phyloP scores from a whole-genome alignment of 768 basidiomycete genomes.

The Postia placenta region DNA sequence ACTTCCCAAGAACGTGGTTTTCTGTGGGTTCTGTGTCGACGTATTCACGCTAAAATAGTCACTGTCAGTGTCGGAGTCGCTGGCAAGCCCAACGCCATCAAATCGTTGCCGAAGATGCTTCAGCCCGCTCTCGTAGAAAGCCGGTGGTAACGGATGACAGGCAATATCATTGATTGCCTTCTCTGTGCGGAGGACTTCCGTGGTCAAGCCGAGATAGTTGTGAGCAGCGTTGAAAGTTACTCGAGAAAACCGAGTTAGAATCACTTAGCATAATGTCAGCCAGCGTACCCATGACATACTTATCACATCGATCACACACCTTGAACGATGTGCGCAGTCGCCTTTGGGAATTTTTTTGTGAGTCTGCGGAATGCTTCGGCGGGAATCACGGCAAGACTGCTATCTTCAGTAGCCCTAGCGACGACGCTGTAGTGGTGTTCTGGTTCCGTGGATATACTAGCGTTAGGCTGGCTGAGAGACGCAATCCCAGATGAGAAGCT shows the following conservation, averaged over 20 bases:
- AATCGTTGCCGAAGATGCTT: slow-evolving; percentile 89
- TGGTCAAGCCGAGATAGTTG: slow-evolving; percentile 90
- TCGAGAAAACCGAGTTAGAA: slow-evolving; percentile 91
- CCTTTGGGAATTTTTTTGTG: slow-evolving; percentile 95
- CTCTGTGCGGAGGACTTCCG: slow-evolving; percentile 93
- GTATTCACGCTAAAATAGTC: slow-evolving; percentile 46
- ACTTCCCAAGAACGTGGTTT: slow-evolving; percentile 3
- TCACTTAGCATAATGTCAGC: slow-evolving; percentile 41
- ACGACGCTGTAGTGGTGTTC: slow-evolving; percentile 63
- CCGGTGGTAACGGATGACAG: slow-evolving; percentile 85
- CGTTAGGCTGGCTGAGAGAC: slow-evolving; percentile 1
- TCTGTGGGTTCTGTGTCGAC: slow-evolving; percentile 20
- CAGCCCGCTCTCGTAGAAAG: slow-evolving; percentile 91
- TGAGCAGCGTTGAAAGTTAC: slow-evolving; percentile 98
- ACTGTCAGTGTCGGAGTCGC: slow-evolving; percentile 39
- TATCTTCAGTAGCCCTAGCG: slow-evolving; percentile 91
- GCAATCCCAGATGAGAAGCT: background rate
- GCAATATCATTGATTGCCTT: slow-evolving; percentile 97
- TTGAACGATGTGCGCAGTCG: slow-evolving; percentile 94
- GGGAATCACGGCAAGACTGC: slow-evolving; percentile 96
- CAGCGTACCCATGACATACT: background rate
- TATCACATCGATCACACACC: slow-evolving; percentile 34
- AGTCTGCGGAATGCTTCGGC: slow-evolving; percentile 93
- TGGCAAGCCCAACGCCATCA: slow-evolving; percentile 42
- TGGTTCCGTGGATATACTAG: slow-evolving; percentile 8